Conservation (phyloP, 331 rosid species). For the Pyrus hybrid region DNA sequence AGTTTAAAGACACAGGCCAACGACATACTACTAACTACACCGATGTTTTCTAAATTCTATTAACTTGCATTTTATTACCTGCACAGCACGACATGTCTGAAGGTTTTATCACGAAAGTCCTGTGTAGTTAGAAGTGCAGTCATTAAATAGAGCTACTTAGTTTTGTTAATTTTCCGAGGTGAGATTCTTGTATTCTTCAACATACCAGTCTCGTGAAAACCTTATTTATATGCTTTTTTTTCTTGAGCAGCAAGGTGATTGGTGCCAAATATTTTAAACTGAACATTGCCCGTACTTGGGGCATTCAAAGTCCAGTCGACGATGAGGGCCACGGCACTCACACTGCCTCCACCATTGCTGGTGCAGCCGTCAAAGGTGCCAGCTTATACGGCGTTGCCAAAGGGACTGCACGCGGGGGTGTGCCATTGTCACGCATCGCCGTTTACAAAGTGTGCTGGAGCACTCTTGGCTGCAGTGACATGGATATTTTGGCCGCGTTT, state of each 20-base stretch:
- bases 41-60: too few species aligned
- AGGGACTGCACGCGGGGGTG: constrained; percentile 84
- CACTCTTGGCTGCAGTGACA: constrained; percentile 36
- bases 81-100: neutral
- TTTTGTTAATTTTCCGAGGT: neutral
- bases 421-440: constrained; percentile 61
- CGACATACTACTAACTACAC: neutral
- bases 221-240: neutral
- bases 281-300: neutral
- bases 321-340: constrained; percentile 71
- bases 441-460: constrained; percentile 79
- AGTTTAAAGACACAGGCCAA: neutral
- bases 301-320: constrained; percentile 43
- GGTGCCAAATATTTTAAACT: constrained; percentile 67
- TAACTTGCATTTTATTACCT: neutral
- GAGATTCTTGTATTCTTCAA: neutral
- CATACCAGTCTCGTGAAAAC: neutral
- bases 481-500: constrained; percentile 68
- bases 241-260: constrained; percentile 54
- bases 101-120: neutral
- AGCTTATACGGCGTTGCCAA: constrained; percentile 55
- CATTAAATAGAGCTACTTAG: neutral
- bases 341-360: constrained; percentile 62
- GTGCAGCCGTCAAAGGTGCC: constrained; percentile 37
- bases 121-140: neutral